A percentile compares a stretch with the other conserved stretches of the same genome.
Evolutionary conservation across 2,329 filamentous ascomycete species (phyloP).

Genomic region (Ophiostoma australiae): DNA sequence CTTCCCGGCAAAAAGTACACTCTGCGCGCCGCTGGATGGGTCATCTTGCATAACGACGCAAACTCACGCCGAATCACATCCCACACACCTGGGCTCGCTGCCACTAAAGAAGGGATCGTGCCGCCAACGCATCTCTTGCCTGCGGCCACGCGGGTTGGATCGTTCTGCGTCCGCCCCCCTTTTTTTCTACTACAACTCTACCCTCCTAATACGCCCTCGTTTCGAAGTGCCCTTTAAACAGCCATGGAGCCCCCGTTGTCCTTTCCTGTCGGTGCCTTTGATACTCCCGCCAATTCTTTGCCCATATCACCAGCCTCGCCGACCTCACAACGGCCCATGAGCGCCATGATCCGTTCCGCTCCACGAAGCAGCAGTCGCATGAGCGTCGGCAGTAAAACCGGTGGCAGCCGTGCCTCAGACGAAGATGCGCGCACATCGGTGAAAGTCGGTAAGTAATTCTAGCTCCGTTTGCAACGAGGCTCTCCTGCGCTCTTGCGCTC

Average conservation of each 20-base stretch:
- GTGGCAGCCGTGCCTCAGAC: slow-evolving; percentile 78
- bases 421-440: slow-evolving; percentile 87
- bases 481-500: not conserved
- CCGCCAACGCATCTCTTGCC: slow-evolving; percentile 24
- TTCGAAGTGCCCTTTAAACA: slow-evolving; percentile 14
- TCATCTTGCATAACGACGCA: slow-evolving; percentile 11
- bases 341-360: slow-evolving; percentile 70
- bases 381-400: slow-evolving; percentile 73
- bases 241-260: slow-evolving; percentile 23
- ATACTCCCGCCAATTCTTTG: not conserved
- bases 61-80: not conserved
- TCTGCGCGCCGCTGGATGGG: not conserved
- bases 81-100: not conserved
- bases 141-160: slow-evolving; percentile 23
- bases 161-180: slow-evolving; percentile 11
- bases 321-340: slow-evolving; percentile 66
- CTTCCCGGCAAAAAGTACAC: slow-evolving; percentile 8
- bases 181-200: slow-evolving; percentile 8
- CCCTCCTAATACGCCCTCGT: slow-evolving; percentile 1
- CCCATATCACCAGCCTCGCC: slow-evolving; percentile 53
- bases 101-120: slow-evolving; percentile 21
- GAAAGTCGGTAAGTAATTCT: slow-evolving; percentile 76
- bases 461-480: not conserved
- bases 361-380: slow-evolving; percentile 74
- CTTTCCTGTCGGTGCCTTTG: slow-evolving; percentile 4